A percentile compares a stretch with the other conserved stretches of the same genome.
Conservation (phyloP, 1,284 basidiomycete genomes). For the Puccinia triticina region DNA sequence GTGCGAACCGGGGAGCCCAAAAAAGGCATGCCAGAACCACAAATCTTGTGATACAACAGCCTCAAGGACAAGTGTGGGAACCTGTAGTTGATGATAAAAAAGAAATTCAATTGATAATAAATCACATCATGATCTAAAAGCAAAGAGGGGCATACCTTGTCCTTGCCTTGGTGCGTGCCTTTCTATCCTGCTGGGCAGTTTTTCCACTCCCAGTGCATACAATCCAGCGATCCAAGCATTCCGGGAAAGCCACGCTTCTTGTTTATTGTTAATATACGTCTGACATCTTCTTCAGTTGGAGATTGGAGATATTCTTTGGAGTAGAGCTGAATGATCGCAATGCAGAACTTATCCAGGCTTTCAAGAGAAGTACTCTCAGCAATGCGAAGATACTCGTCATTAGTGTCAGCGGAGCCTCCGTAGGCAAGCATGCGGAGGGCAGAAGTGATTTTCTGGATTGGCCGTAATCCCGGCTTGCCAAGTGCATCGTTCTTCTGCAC, state of each 20-base stretch:
- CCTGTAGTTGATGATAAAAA: no score
- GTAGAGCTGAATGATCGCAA: background rate
- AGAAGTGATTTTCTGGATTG: background rate
- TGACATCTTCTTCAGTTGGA: background rate
- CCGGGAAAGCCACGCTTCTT: slow-evolving; percentile 14
- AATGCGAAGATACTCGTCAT: background rate
- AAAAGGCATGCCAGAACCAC: no score
- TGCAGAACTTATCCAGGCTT: background rate
- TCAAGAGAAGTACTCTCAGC: no score
- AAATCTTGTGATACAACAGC: no score
- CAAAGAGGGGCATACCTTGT: no score
- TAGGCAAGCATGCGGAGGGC: background rate
- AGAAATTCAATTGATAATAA: no score
- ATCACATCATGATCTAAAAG: no score
- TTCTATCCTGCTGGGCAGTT: no score
- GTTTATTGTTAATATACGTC: background rate
- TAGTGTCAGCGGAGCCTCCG: background rate
- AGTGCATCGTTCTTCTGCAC: background rate
- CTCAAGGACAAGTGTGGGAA: no score
- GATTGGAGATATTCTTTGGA: background rate
- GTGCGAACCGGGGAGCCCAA: no score
- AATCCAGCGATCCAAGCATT: slow-evolving; percentile 25
- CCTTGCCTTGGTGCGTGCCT: no score
- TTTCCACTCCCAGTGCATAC: no score
- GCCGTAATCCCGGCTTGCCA: background rate